Evolutionary conservation across 2,329 filamentous ascomycete genomes (phyloP), one percentile per base, ranked within the genome.

Genomic region (Aspergillus pseudoglaucus): DNA sequence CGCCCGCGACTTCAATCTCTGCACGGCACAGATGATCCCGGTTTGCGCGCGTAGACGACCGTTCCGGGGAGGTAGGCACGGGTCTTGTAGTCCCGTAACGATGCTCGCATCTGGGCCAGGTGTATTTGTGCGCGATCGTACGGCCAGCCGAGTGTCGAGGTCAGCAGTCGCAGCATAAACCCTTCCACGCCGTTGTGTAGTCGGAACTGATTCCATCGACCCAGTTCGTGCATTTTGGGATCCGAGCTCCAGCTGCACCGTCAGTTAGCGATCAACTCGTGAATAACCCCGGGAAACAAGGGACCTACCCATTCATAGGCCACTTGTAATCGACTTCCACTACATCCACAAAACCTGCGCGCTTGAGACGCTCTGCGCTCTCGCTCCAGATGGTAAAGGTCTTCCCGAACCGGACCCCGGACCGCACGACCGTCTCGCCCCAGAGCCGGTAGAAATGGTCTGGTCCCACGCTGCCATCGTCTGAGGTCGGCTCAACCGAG

Each of bases 321-420:
- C 57, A 56, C 27, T 62, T 55, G 33, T 52, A 62, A 4, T 40
- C 42, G 12, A 50, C 44, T 42, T 63, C 54, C 25, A 56, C 47
- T 1, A 64, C 56, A 6, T 58, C 53, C 8, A 59, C 55, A 45
- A 65, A 65, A 3, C 62, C 62, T 4, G 55, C 57, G 15, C 56
- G 23, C 39, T 53, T 51, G 39, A 64, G 47, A 12, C 53, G 51
- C 12, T 47, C 45, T 3, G 53, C 50, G 8, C 50, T 53, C 27
- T 56, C 51, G 22, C 51, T 45, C 54, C 64, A 64, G 27, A 61
- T 63, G 35, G 64, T 64, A 35, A 73, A 61, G 17, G 46, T 54
- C 42, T 64, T 63, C 3, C 64, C 57, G 30, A 53, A 54, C 12
- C 18, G 20, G 14, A 52, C 43, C 3, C 56, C 56, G 20, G 50